Conservation (phyloP, 108 stramenopile species). For the Skeletonema menzelii region DNA sequence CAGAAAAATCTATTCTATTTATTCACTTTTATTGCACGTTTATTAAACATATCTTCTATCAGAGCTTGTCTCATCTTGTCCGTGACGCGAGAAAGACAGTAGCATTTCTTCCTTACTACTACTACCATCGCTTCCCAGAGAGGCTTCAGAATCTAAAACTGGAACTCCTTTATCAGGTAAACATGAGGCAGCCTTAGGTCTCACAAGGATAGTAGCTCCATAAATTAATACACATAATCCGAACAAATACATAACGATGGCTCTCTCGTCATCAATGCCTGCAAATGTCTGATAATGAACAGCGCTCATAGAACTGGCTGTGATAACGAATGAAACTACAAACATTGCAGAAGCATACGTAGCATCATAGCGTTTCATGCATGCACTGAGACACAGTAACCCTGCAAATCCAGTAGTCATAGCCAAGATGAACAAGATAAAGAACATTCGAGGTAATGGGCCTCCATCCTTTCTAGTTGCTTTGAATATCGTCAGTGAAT, state of each 20-base stretch:
- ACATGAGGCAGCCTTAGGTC: constrained; percentile 2
- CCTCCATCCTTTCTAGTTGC: constrained; percentile 14
- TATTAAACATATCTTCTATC: background rate
- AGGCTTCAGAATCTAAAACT: background rate
- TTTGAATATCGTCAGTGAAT: constrained; percentile 66
- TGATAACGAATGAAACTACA: constrained; percentile 79
- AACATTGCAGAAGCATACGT: constrained; percentile 81
- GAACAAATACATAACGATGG: constrained; percentile 63
- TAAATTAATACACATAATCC: constrained; percentile 62
- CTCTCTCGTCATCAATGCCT: constrained; percentile 39
- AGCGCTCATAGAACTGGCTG: constrained; percentile 67
- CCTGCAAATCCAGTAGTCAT: constrained; percentile 62
- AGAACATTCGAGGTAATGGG: constrained; percentile 21
- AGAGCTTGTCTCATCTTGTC: background rate
- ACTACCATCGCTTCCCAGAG: background rate
- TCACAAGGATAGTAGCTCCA: constrained; percentile 64
- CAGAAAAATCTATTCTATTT: background rate
- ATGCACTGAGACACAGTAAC: constrained; percentile 62
- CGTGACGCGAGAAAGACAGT: too few species aligned
- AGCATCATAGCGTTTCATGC: constrained; percentile 87
- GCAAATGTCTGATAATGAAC: constrained; percentile 78
- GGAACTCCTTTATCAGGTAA: background rate
- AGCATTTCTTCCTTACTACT: background rate
- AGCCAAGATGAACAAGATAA: constrained; percentile 45
- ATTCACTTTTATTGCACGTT: background rate